phyloP scores from a whole-genome alignment of 148 eudicot species.

The Simmondsia chinensis region DNA sequence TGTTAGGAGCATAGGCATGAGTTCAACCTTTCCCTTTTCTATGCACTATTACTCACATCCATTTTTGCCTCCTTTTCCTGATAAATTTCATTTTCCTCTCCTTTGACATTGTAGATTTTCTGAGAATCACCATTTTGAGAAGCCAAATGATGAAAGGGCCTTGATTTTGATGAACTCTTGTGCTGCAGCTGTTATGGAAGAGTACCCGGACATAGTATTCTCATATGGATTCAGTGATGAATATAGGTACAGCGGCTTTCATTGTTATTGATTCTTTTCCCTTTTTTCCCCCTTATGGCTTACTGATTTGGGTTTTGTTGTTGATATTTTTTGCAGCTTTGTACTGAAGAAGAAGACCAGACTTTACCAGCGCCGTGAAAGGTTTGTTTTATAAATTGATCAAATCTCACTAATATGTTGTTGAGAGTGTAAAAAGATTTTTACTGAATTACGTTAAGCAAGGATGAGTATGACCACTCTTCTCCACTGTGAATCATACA shows the following conservation, averaged over 20 bases:
- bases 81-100: neutral
- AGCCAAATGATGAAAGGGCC: slow-evolving; percentile 69
- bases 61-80: no score
- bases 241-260: slow-evolving; percentile 75
- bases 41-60: no score
- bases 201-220: slow-evolving; percentile 63
- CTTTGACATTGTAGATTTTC: slow-evolving; percentile 39
- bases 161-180: slow-evolving; percentile 80
- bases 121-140: slow-evolving; percentile 59
- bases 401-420: no score
- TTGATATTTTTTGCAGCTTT: slow-evolving; percentile 51
- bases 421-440: neutral
- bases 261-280: neutral
- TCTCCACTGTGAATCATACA: no score
- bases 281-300: no score
- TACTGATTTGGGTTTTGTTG: no score
- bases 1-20: no score
- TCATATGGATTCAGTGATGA: slow-evolving; percentile 81
- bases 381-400: slow-evolving; percentile 26
- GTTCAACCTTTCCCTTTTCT: no score
- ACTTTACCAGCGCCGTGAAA: slow-evolving; percentile 79
- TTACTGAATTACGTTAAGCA: neutral
- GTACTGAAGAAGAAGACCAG: slow-evolving; percentile 51
- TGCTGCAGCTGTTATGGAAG: slow-evolving; percentile 51
- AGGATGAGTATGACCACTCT: no score